Conservation (phyloP, 2,329 filamentous ascomycete species). For the Graphium sp. region DNA sequence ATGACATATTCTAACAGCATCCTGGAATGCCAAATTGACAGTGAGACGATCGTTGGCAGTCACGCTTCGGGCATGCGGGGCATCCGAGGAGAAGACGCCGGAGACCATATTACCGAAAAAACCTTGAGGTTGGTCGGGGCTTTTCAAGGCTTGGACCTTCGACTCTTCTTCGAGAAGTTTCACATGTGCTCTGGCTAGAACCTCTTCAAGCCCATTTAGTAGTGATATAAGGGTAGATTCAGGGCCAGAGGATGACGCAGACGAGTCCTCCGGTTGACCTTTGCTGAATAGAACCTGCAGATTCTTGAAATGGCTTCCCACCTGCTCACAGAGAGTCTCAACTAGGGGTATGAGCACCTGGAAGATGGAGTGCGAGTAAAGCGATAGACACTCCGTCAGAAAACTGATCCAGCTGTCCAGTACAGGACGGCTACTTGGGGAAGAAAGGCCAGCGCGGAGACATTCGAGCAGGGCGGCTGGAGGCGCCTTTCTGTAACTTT, state of each 20-base stretch:
- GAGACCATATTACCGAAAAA: conserved; percentile 94
- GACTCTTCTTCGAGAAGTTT: conserved; percentile 63
- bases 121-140: conserved; percentile 66
- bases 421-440: conserved; percentile 54
- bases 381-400: conserved; percentile 63
- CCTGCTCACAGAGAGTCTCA: conserved; percentile 71
- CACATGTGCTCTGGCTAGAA: conserved; percentile 75
- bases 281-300: conserved; percentile 46
- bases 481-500: conserved; percentile 36
- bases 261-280: conserved; percentile 4
- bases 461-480: conserved; percentile 65
- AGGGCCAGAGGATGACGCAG: conserved; percentile 17
- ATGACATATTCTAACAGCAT: conserved; percentile 84
- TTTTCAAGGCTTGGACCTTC: conserved; percentile 50
- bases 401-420: conserved; percentile 88
- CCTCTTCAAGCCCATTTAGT: conserved; percentile 82
- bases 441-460: conserved; percentile 65
- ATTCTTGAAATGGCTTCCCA: conserved; percentile 53
- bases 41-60: conserved; percentile 91
- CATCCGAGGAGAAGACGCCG: conserved; percentile 70
- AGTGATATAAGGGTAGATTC: conserved; percentile 69
- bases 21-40: conserved; percentile 90
- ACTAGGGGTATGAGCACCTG: conserved; percentile 82
- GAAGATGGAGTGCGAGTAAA: conserved; percentile 75
- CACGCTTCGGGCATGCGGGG: conserved; percentile 57